A percentile compares a stretch with the other conserved stretches of the same genome.
Conservation (phyloP, 164 flowering plant species). For the Stephania yunnanensis region DNA sequence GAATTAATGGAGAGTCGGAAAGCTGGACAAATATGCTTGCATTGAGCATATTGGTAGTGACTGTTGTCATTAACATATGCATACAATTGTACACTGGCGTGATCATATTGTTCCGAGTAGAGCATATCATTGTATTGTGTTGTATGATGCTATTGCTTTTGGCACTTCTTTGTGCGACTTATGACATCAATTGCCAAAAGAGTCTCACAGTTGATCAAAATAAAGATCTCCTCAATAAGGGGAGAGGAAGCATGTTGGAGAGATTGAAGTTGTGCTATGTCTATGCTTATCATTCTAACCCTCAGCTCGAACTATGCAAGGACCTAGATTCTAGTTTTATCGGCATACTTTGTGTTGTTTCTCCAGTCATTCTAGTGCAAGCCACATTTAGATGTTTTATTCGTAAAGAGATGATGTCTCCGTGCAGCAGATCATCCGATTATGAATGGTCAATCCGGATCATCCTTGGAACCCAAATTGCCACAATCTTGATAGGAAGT, state of each 20-base stretch:
- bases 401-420: background rate
- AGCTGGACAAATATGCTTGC: background rate
- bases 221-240: background rate
- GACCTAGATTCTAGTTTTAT: background rate
- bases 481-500: background rate
- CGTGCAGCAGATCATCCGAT: background rate
- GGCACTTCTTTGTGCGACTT: background rate
- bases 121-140: background rate
- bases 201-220: background rate
- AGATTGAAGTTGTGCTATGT: background rate
- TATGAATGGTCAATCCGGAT: background rate
- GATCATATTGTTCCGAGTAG: background rate
- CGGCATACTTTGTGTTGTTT: background rate
- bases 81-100: background rate
- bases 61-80: background rate
- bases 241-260: background rate
- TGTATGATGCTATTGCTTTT: background rate
- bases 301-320: background rate
- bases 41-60: background rate
- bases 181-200: background rate
- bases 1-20: background rate
- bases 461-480: background rate
- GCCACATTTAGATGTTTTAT: background rate
- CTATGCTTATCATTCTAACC: background rate
- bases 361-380: background rate